These are phyloP conservation scores for Gaertneriomyces semiglobifer DNA, from an alignment of 192 early-diverging fungal genomes.

Conservation along the genomic window DNA sequence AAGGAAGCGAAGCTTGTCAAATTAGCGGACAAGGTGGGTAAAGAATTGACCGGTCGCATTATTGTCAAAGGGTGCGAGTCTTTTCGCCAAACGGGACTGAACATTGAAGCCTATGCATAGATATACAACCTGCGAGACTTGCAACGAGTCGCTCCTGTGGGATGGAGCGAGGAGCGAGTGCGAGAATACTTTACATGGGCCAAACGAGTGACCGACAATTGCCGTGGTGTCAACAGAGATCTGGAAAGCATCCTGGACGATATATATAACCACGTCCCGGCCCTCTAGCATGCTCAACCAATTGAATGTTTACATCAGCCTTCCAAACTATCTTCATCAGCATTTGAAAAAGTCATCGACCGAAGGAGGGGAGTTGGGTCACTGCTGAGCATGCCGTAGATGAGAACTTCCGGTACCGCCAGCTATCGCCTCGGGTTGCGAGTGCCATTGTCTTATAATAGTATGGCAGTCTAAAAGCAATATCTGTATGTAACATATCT, in stretches of 20 bases:
- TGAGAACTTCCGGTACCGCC: no score
- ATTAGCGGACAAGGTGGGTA: constrained; percentile 57
- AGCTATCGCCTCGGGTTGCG: no score
- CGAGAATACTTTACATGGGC: constrained; percentile 61
- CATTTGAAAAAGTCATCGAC: no score
- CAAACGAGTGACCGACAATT: constrained; percentile 55
- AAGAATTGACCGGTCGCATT: not conserved
- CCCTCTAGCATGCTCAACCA: constrained; percentile 15
- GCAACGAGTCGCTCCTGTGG: constrained; percentile 39
- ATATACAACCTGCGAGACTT: constrained; percentile 59
- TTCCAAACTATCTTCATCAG: no score
- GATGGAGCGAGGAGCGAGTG: constrained; percentile 47
- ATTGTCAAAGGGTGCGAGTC: no score
- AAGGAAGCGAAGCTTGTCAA: constrained; percentile 62
- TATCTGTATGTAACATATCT: constrained; percentile 96
- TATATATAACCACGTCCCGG: constrained; percentile 37
- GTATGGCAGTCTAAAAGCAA: constrained; percentile 62
- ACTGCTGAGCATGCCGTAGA: no score
- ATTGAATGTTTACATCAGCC: no score
- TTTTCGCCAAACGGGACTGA: not conserved
- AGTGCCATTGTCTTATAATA: no score
- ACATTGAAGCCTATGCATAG: not conserved
- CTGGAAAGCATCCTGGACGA: constrained; percentile 46
- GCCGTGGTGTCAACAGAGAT: constrained; percentile 35
- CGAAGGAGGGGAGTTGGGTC: no score